Base-by-base conservation (phyloP, 2,329 filamentous ascomycete species). In the Ophiostoma sp. region DNA sequence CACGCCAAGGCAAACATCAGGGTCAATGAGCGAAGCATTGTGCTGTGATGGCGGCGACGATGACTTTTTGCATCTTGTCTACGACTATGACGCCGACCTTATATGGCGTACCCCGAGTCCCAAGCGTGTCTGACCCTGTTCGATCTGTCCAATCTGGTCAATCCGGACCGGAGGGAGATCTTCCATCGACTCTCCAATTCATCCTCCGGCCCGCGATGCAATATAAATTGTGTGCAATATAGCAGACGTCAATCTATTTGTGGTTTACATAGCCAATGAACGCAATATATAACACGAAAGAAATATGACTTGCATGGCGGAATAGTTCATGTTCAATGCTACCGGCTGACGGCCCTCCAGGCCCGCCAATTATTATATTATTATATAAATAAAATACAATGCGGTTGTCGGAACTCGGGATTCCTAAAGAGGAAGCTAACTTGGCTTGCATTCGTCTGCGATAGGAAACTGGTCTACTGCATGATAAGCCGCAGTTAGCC, bases 1-100 rank as follows among this genome's bases (percentile, higher is more conserved):
- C 84, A 77, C 11, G 81, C 80, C 31, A 72, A 77, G 69, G 81
- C 52, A 13, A 57, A 27, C 8, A 8, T 23, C 10, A 48, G 44
- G 3, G 8, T 57, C 44, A 48, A 39, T 39, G 36, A 39, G 44
- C 44, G 52, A 23, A 27, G 52, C 52, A 57, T 57, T 31, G 7
- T 57, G n/a, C 4, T n/a, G 27, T 48, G 44, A 48, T 48, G 44
- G 20, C 6, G 6, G 6, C 20, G 17, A 4, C 20, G 15, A 15
- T 39, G 13, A 11, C 13, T 39, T 17, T 44, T 44, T 10, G 39
- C 13, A 44, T 7, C 44, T 5, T 48, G 17, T 48, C 44, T 48
- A 48, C 44, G 23, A 57, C 52, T 54, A 3, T 8, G 17, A n/a
- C 20, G 52, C 0, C 20, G n/a, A 23, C 52, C 23, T 57, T 23